Base-by-base conservation (phyloP, 2,329 filamentous ascomycete genomes). In the Hysterium pulicare region DNA sequence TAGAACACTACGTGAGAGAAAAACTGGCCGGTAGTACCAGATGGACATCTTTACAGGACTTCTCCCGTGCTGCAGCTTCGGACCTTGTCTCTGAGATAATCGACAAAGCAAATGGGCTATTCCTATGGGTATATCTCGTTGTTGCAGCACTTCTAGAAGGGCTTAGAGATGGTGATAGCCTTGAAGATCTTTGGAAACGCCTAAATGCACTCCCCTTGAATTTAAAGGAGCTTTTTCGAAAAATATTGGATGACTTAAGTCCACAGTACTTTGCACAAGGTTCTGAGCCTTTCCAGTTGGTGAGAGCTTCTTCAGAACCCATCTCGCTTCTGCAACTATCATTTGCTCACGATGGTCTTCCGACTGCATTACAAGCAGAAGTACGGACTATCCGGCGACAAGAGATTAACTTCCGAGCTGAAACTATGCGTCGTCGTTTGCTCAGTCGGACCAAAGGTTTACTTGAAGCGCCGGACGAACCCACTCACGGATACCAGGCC, bases 91-190 rank as follows among this genome's bases (percentile, higher is more conserved):
- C n/a, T 11, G n/a, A 34, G n/a, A 19, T 34, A 3, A 20, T 20
- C 3, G 15, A 19, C 17, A 46, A 38, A 11, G 36, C 48, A 3
- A 3, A 34, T 16, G 48, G 48, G 10, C 36, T 46, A 2, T 50
- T 50, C 19, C 40, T 48, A 1, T 50, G 44, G 46, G 48, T 46
- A 6, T 40, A 36, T 16, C 36, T 50, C 4, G 48, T 47, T 16
- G 44, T 36, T 3, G 11, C 16, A 4, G 41, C 43, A 6, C 22
- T 49, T 10, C 8, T 40, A 9, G 44, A 40, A 22, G 38, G 41
- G 8, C 19, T 50, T 7, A 28, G 20, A 13, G 26, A 47, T 8
- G 23, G 13, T 2, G 34, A 50, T 10, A 24, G 20, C 15, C 8
- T 40, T 5, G 19, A 28, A 21, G 24, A 41, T 6, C 35, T 49